A percentile compares a stretch with the other conserved stretches of the same genome.
Evolutionary conservation across 2,329 filamentous ascomycete genomes (phyloP).

Genomic region (Monosporascus sp.): DNA sequence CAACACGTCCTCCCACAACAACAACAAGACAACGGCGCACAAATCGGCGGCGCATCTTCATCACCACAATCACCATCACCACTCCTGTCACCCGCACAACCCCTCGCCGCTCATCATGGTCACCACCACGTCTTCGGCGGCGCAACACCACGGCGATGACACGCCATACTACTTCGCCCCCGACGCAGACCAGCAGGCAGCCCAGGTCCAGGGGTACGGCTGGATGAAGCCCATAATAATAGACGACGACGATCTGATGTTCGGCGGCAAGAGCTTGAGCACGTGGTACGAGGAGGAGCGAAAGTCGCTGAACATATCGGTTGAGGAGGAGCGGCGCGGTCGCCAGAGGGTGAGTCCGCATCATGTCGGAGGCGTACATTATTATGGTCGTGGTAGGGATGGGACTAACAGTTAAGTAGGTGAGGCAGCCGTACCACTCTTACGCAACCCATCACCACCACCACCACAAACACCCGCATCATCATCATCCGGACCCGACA

Average conservation of each 20-base stretch:
- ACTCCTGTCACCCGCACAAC: slow-evolving; percentile 17
- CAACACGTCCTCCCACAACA: slow-evolving; percentile 10
- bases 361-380: not conserved
- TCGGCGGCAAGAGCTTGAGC: slow-evolving; percentile 55
- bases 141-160: slow-evolving; percentile 20
- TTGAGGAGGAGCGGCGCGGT: slow-evolving; percentile 35
- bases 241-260: slow-evolving; percentile 57
- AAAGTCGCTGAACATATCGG: slow-evolving; percentile 36
- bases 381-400: not conserved
- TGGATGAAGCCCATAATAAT: slow-evolving; percentile 54
- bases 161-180: slow-evolving; percentile 26
- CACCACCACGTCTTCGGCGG: slow-evolving; percentile 15
- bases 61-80: slow-evolving; percentile 1
- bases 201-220: slow-evolving; percentile 20
- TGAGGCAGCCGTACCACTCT: slow-evolving; percentile 15
- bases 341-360: slow-evolving; percentile 30
- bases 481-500: slow-evolving; percentile 15
- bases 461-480: slow-evolving; percentile 18
- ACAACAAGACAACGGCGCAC: slow-evolving; percentile 8
- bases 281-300: slow-evolving; percentile 57
- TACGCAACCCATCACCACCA: slow-evolving; percentile 12
- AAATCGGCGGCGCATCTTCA: not conserved
- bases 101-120: slow-evolving; percentile 31
- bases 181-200: slow-evolving; percentile 14
- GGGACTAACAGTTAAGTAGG: slow-evolving; percentile 13